A percentile compares a stretch with the other conserved stretches of the same genome.
These are phyloP conservation scores for Rhamnella rubrinervis DNA, from an alignment of 331 rosid genomes.

Conservation along the genomic window DNA sequence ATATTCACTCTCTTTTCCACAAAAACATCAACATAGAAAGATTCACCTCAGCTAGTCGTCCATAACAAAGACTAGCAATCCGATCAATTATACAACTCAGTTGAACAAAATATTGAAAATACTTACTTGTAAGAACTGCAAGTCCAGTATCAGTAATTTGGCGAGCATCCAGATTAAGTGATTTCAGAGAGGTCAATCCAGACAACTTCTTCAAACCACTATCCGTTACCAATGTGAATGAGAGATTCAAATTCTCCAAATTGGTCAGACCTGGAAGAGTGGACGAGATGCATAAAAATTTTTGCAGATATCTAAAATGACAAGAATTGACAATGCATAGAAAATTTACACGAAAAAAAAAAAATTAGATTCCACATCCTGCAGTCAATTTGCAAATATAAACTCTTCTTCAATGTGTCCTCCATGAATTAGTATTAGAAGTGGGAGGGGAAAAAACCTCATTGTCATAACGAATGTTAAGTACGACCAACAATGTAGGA, in stretches of 20 bases:
- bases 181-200: slow-evolving; percentile 56
- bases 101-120: slow-evolving; percentile 1
- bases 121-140: slow-evolving; percentile 50
- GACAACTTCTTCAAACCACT: slow-evolving; percentile 54
- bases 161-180: slow-evolving; percentile 69
- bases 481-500: too few species aligned
- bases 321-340: not conserved
- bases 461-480: not conserved
- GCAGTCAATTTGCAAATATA: too few species aligned
- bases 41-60: not conserved
- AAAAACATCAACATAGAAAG: too few species aligned
- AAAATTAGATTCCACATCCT: too few species aligned
- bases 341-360: not conserved
- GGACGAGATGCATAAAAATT: slow-evolving; percentile 3
- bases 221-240: slow-evolving; percentile 64
- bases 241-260: slow-evolving; percentile 58
- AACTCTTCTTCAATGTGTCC: not conserved
- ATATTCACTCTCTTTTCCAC: too few species aligned
- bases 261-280: slow-evolving; percentile 50
- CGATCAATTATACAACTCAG: not conserved
- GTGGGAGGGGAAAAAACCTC: not conserved
- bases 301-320: not conserved
- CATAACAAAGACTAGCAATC: not conserved
- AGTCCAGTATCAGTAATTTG: slow-evolving; percentile 68
- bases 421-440: not conserved